Conservation (phyloP, 2,329 filamentous ascomycete species). For the Cercospora janseana region DNA sequence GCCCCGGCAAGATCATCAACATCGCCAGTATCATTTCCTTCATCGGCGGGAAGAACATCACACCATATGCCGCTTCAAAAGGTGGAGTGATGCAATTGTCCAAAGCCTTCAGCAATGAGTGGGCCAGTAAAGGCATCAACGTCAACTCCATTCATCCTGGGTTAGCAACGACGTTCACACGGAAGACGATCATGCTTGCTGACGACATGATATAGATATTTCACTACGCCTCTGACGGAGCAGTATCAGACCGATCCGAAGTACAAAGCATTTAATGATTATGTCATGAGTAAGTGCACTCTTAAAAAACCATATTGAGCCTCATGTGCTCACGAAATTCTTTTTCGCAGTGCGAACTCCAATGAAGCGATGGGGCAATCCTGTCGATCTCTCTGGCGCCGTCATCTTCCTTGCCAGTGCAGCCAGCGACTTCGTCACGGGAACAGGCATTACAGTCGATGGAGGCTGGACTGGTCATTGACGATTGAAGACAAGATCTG, state of each 20-base stretch:
- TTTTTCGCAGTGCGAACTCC: conserved; percentile 66
- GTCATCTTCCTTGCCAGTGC: conserved; percentile 72
- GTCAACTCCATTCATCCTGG: conserved; percentile 87
- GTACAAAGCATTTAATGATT: conserved; percentile 56
- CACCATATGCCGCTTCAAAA: conserved; percentile 81
- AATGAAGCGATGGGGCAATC: conserved; percentile 74
- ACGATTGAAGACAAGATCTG: too few species aligned
- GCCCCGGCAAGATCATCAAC: conserved; percentile 32
- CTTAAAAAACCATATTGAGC: not conserved
- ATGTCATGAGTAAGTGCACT: conserved; percentile 50
- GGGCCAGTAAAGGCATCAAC: conserved; percentile 70
- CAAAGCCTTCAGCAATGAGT: conserved; percentile 81
- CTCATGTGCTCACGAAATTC: not conserved
- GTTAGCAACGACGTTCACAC: not conserved
- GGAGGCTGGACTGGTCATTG: conserved; percentile 58
- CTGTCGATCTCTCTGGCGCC: conserved; percentile 82
- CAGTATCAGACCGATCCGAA: conserved; percentile 30
- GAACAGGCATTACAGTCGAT: conserved; percentile 77
- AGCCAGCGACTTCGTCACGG: conserved; percentile 74
- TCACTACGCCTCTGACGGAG: conserved; percentile 27
- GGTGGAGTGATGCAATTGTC: conserved; percentile 80
- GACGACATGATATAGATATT: conserved; percentile 33
- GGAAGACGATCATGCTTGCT: conserved; percentile 52
- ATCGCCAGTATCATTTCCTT: conserved; percentile 30
- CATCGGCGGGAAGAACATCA: conserved; percentile 62